phyloP scores from a whole-genome alignment of 2,329 filamentous ascomycete genomes.

The Venturia effusa region DNA sequence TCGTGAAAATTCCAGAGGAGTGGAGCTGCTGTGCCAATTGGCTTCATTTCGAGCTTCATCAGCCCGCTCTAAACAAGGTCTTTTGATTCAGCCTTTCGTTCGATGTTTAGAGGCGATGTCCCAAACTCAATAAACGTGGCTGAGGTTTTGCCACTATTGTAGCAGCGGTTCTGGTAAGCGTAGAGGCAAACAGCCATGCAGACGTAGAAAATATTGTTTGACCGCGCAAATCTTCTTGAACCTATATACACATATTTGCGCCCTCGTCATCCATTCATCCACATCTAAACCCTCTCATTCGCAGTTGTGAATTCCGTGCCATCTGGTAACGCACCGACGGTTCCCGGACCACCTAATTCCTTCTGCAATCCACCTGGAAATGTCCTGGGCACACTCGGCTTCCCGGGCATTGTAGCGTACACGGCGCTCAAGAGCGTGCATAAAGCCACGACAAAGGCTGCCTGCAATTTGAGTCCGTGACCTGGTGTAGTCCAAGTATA shows the following conservation, averaged over 20 bases:
- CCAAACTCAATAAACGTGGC: too few species aligned
- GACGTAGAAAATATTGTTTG: background rate
- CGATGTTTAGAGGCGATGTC: too few species aligned
- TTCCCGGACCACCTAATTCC: conserved; percentile 36
- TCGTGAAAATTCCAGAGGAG: too few species aligned
- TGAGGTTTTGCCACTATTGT: background rate
- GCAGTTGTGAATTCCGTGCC: background rate
- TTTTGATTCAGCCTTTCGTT: too few species aligned
- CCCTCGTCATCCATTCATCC: background rate
- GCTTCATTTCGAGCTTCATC: too few species aligned
- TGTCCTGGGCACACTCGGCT: conserved; percentile 32
- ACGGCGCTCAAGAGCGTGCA: conserved; percentile 27
- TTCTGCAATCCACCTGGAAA: conserved; percentile 37
- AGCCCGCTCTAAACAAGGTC: too few species aligned
- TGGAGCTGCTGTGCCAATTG: too few species aligned
- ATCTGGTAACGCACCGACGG: conserved; percentile 17
- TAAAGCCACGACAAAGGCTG: conserved; percentile 32
- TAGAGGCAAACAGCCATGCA: background rate
- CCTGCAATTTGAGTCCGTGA: conserved; percentile 46
- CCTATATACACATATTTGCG: background rate
- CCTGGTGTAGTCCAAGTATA: conserved; percentile 70
- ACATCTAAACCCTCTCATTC: background rate
- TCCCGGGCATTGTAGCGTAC: conserved; percentile 35
- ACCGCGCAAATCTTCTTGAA: background rate
- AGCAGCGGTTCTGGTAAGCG: background rate